These are phyloP conservation scores for Eutreptiella sp. DNA, from an alignment of 208 protist genomes.

Conservation along the genomic window DNA sequence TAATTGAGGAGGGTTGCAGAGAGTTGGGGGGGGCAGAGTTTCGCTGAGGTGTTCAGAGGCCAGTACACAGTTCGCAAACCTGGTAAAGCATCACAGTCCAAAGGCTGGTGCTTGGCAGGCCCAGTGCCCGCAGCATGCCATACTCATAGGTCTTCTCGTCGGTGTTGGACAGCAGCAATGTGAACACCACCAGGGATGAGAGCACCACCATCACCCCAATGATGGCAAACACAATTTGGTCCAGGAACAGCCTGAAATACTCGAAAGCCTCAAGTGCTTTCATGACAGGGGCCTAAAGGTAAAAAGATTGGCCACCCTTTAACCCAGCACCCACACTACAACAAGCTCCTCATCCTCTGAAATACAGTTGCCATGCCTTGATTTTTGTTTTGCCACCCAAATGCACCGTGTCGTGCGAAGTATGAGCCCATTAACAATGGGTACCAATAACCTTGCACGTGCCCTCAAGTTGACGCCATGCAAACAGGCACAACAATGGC, in stretches of 20 bases:
- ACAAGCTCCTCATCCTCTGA: background rate
- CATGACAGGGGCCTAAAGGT: constrained; percentile 50
- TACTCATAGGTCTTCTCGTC: constrained; percentile 93
- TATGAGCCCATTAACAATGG: constrained; percentile 44
- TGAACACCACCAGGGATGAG: constrained; percentile 75
- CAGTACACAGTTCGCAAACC: too few species aligned
- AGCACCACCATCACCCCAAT: constrained; percentile 74
- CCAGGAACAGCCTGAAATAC: constrained; percentile 63
- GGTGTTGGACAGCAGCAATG: constrained; percentile 78
- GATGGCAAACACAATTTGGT: constrained; percentile 70
- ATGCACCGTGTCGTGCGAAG: constrained; percentile 41
- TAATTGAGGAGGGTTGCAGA: too few species aligned
- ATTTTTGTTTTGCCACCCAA: too few species aligned
- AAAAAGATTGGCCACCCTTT: too few species aligned
- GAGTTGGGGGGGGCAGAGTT: background rate
- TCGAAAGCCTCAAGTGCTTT: constrained; percentile 49
- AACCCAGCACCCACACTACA: constrained; percentile 7
- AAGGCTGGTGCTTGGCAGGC: constrained; percentile 67
- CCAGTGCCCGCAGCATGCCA: constrained; percentile 87
- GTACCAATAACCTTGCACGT: constrained; percentile 45
- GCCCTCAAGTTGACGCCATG: too few species aligned
- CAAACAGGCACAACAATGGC: too few species aligned
- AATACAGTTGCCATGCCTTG: background rate
- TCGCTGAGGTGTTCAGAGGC: too few species aligned
- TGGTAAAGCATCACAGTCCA: constrained; percentile 67